These are phyloP conservation scores for Ascoidea rubescens DNA, from an alignment of 805 yeast species.

Conservation along the genomic window DNA sequence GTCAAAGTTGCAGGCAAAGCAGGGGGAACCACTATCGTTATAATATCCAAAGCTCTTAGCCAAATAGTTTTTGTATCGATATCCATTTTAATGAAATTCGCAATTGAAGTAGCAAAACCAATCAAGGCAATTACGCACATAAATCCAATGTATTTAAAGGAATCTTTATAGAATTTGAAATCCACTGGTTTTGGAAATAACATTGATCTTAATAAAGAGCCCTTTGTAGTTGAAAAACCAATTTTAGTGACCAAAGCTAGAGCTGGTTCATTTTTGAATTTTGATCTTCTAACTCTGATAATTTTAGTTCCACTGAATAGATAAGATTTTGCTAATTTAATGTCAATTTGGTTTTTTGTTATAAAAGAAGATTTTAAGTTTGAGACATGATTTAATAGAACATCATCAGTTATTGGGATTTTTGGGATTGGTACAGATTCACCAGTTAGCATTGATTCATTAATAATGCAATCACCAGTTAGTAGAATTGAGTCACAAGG, in stretches of 20 bases:
- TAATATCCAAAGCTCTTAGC: slow-evolving; percentile 80
- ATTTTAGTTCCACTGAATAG: slow-evolving; percentile 84
- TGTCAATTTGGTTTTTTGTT: slow-evolving; percentile 36
- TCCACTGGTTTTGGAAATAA: slow-evolving; percentile 90
- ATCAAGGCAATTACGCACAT: slow-evolving; percentile 76
- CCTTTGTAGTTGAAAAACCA: slow-evolving; percentile 93
- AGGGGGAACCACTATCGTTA: slow-evolving; percentile 97
- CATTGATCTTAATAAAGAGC: slow-evolving; percentile 89
- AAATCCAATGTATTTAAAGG: slow-evolving; percentile 90
- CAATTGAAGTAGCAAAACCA: slow-evolving; percentile 76
- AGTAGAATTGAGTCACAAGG: slow-evolving; percentile 87
- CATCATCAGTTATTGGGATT: slow-evolving; percentile 45
- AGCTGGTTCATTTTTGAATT: slow-evolving; percentile 51
- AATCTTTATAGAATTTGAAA: slow-evolving; percentile 86
- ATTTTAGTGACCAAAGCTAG: slow-evolving; percentile 79
- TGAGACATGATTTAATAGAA: slow-evolving; percentile 40
- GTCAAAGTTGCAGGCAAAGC: slow-evolving; percentile 96
- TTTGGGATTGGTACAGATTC: slow-evolving; percentile 96
- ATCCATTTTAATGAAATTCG: slow-evolving; percentile 69
- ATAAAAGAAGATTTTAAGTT: slow-evolving; percentile 26
- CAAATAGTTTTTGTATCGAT: slow-evolving; percentile 57
- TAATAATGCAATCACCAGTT: slow-evolving; percentile 91
- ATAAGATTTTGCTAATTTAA: slow-evolving; percentile 58
- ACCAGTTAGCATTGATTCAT: slow-evolving; percentile 96
- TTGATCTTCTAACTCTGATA: slow-evolving; percentile 62